These are phyloP conservation scores for Rhododendron mucronatum DNA, from an alignment of 148 eudicot species.

Conservation along the genomic window DNA sequence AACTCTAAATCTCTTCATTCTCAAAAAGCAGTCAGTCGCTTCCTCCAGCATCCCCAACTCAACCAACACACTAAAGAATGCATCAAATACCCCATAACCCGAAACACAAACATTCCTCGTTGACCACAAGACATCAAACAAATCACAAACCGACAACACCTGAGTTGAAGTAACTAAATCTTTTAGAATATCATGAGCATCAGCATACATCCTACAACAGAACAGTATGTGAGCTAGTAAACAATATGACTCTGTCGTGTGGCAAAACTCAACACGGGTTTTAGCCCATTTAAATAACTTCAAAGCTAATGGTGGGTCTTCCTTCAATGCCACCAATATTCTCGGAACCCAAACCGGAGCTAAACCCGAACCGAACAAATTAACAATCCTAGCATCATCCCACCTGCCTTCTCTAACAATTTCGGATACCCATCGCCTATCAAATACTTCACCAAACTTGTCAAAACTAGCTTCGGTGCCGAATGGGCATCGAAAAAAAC, in stretches of 20 bases:
- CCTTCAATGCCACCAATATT: slow-evolving; percentile 51
- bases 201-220: slow-evolving; percentile 61
- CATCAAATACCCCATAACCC: slow-evolving; percentile 87
- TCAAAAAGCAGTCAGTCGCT: slow-evolving; percentile 63
- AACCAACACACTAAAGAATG: slow-evolving; percentile 60
- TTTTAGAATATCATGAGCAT: slow-evolving; percentile 46
- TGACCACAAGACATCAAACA: slow-evolving; percentile 66
- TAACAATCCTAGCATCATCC: slow-evolving; percentile 57
- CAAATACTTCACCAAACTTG: slow-evolving; percentile 24
- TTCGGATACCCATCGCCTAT: slow-evolving; percentile 34
- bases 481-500: slow-evolving; percentile 34
- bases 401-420: slow-evolving; percentile 50
- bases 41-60: slow-evolving; percentile 81
- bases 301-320: slow-evolving; percentile 57
- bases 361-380: slow-evolving; percentile 42
- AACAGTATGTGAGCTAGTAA: slow-evolving; percentile 69
- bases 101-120: slow-evolving; percentile 56
- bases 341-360: slow-evolving; percentile 62
- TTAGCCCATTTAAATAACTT: slow-evolving; percentile 73
- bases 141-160: slow-evolving; percentile 31
- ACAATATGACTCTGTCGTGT: slow-evolving; percentile 63
- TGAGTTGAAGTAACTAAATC: slow-evolving; percentile 38
- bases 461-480: slow-evolving; percentile 25
- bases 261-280: slow-evolving; percentile 45
- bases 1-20: slow-evolving; percentile 58